These are phyloP conservation scores for Decorospora gaudefroyi DNA, from an alignment of 2,329 filamentous ascomycete genomes.

Conservation along the genomic window DNA sequence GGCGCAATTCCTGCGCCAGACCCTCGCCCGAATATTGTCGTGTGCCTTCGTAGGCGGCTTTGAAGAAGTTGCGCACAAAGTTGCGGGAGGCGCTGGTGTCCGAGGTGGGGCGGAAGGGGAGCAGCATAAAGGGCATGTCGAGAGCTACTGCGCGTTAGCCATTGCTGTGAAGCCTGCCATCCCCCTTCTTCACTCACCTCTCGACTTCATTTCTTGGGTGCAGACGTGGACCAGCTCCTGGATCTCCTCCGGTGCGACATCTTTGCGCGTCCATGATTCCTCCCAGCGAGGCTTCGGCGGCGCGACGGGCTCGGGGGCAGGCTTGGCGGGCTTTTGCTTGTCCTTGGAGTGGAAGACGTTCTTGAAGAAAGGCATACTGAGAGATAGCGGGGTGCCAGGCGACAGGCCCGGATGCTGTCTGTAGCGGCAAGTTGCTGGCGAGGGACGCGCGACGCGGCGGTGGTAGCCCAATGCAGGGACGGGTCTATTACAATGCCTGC, in stretches of 20 bases:
- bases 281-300: constrained; percentile 79
- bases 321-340: constrained; percentile 38
- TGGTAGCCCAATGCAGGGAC: constrained; percentile 26
- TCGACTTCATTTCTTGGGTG: constrained; percentile 87
- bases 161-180: neutral
- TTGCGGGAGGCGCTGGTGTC: constrained; percentile 89
- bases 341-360: constrained; percentile 48
- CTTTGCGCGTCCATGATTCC: constrained; percentile 81
- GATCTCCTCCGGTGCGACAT: constrained; percentile 86
- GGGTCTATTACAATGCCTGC: constrained; percentile 16
- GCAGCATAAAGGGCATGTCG: constrained; percentile 86
- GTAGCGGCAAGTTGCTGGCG: constrained; percentile 24
- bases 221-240: constrained; percentile 83
- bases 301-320: constrained; percentile 33
- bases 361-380: constrained; percentile 47
- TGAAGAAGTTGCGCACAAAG: constrained; percentile 92
- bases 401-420: constrained; percentile 20
- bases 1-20: constrained; percentile 82
- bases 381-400: constrained; percentile 25
- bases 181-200: constrained; percentile 66
- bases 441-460: constrained; percentile 17
- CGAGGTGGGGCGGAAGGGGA: constrained; percentile 91
- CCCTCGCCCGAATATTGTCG: constrained; percentile 65
- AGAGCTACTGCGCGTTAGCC: constrained; percentile 63
- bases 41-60: constrained; percentile 64